A percentile compares a stretch with the other conserved stretches of the same genome.
Conservation (phyloP, 306 rosid species). For the Trichosanthes cucumerina region DNA sequence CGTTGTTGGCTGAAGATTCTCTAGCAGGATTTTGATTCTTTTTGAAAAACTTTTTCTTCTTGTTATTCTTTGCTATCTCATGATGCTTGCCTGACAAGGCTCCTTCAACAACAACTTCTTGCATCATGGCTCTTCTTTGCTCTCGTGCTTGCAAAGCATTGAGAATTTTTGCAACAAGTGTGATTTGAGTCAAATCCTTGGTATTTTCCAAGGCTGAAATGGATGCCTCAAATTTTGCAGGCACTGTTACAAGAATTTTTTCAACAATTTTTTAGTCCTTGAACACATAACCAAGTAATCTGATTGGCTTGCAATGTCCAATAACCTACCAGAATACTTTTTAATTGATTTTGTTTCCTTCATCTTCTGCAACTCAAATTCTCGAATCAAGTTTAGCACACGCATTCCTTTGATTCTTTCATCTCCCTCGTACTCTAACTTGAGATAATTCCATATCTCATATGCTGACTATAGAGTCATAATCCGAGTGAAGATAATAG, state of each 20-base stretch:
- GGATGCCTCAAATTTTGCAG: background rate
- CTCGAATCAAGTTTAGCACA: too few relatives aligned
- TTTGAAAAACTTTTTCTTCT: too few relatives aligned
- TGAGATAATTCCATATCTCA: background rate
- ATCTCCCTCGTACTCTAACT: too few relatives aligned
- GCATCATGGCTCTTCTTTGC: background rate
- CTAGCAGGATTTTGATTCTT: too few relatives aligned
- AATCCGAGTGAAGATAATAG: too few relatives aligned
- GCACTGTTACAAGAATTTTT: conserved; percentile 7
- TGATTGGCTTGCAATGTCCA: background rate
- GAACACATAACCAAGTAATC: background rate
- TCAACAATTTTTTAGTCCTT: background rate
- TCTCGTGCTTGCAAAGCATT: background rate
- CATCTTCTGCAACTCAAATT: conserved; percentile 9
- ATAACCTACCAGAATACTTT: background rate
- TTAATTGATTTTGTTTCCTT: too few relatives aligned
- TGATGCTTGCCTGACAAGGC: background rate
- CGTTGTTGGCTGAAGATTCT: too few relatives aligned
- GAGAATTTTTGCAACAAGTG: background rate
- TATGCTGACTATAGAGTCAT: background rate
- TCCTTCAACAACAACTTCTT: background rate
- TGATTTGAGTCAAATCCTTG: too few relatives aligned
- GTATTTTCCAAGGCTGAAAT: background rate
- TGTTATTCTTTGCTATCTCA: background rate
- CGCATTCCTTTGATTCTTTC: too few relatives aligned